These are phyloP conservation scores for Colletotrichum filicis DNA, from an alignment of 2,329 filamentous ascomycete genomes.

Conservation along the genomic window DNA sequence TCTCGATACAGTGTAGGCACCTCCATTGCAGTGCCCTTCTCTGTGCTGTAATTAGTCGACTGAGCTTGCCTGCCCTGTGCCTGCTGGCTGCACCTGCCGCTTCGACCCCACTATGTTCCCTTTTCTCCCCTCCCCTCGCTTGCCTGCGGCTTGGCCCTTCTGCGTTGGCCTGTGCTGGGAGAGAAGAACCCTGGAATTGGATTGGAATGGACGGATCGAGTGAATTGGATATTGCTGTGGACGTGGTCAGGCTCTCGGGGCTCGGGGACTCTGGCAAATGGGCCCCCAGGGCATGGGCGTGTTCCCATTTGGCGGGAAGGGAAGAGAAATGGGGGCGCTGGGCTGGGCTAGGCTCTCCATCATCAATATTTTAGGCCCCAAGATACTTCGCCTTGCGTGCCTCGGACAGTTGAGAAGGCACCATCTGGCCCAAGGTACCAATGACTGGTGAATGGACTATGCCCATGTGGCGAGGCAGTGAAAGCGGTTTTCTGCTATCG, in stretches of 20 bases:
- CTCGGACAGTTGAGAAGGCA: background rate
- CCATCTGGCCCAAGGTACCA: background rate
- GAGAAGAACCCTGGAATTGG: background rate
- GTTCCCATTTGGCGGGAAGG: conserved; percentile 34
- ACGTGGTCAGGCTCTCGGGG: conserved; percentile 28
- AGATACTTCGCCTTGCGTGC: conserved; percentile 13
- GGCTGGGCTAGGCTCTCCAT: conserved; percentile 29
- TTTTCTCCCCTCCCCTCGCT: conserved; percentile 1
- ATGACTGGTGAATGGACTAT: background rate
- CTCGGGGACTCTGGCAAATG: conserved; percentile 21
- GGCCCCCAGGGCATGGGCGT: conserved; percentile 21
- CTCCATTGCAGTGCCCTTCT: background rate
- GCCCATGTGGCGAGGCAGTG: conserved; percentile 2
- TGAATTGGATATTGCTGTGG: background rate
- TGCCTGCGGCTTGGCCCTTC: background rate
- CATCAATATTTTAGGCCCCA: conserved; percentile 9
- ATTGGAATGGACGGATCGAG: conserved; percentile 1
- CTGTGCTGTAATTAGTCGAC: background rate
- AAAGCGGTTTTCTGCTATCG: conserved; percentile 5
- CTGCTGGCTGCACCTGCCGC: conserved; percentile 29
- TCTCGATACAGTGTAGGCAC: background rate
- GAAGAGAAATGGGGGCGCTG: conserved; percentile 26
- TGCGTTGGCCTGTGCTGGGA: background rate
- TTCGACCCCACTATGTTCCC: conserved; percentile 28
- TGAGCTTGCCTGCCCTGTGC: conserved; percentile 7